Base-by-base conservation (phyloP, 208 protist species). In the Wallacemonas sp. region DNA sequence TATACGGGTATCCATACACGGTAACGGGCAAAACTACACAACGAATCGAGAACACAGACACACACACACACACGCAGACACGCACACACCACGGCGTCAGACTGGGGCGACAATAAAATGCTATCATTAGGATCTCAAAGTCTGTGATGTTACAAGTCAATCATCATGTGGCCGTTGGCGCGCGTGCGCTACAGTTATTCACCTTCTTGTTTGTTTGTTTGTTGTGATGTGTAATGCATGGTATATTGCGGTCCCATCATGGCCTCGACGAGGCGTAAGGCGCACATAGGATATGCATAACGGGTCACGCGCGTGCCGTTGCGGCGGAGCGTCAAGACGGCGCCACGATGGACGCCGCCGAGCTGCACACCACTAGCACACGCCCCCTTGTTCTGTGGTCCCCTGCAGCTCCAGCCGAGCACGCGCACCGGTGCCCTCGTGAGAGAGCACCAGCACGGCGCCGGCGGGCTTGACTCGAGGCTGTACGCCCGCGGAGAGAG, bases 281-380 rank as follows among this genome's bases (percentile, higher is more conserved):
- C 47, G 47, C 47, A 55, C 47, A 55, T 27, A 55, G 47, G 47
- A 55, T 55, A 55, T 55, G 47, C 47, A 55, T 55, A 55, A 55
- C 47, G 47, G 47, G 47, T 33, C 47, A 55, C 47, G 47, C 47
- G 47, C 47, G 47, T 55, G 47, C 47, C 47, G 47, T 55, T 55
- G 47, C 47, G 47, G 47, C 47, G 47, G 47, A 55, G 47, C 47
- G 47, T 55, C 47, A 55, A 55, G 47, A 55, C 47, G 47, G 24
- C 47, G 27, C 47, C 47, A 33, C 47, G 19, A 27, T 55, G 47
- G 47, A 33, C 27, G 26, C 47, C 47, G 47, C 47, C 47, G 47
- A 55, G 47, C 47, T 55, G 27, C 47, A 55, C 47, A 55, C 47
- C 47, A 33, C 47, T 31, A 55, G 27, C 47, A 55, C 47, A 27